Conservation (phyloP, 495 filamentous ascomycete species). For the Clavariopsis aquatica region DNA sequence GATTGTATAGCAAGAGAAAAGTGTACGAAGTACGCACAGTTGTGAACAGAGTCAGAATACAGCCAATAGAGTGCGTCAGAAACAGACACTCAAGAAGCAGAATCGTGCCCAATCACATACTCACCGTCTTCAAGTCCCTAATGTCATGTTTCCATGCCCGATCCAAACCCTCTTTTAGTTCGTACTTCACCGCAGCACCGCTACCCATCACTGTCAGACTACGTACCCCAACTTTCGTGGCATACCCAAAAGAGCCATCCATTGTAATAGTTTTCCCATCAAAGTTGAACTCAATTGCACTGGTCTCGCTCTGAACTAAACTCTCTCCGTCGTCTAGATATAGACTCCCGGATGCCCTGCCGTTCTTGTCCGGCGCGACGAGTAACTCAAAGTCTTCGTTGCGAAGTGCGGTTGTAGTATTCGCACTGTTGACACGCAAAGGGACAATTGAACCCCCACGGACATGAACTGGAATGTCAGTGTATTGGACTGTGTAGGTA, state of each 20-base stretch:
- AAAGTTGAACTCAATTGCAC: slow-evolving; percentile 26
- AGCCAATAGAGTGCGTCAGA: not conserved
- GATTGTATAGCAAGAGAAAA: no score
- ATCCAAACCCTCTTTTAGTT: slow-evolving; percentile 24
- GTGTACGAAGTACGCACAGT: no score
- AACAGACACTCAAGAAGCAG: not conserved
- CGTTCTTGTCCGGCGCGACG: slow-evolving; percentile 59
- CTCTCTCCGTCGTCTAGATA: slow-evolving; percentile 52
- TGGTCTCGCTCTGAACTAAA: slow-evolving; percentile 36
- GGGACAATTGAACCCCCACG: slow-evolving; percentile 72
- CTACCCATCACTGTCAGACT: slow-evolving; percentile 19
- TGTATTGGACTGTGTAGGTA: slow-evolving; percentile 59
- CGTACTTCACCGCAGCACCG: slow-evolving; percentile 11
- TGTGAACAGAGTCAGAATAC: no score
- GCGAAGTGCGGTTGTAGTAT: slow-evolving; percentile 70
- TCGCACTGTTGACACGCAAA: slow-evolving; percentile 59
- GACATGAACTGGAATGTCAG: slow-evolving; percentile 72
- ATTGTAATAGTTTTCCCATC: slow-evolving; percentile 15
- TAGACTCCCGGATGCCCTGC: slow-evolving; percentile 53
- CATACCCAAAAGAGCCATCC: slow-evolving; percentile 19
- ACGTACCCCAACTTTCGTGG: slow-evolving; percentile 16
- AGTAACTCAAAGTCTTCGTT: slow-evolving; percentile 68
- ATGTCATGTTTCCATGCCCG: not conserved
- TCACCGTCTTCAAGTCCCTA: not conserved
- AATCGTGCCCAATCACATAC: not conserved